phyloP scores from a whole-genome alignment of 345 rosid genomes.

The Garcia nutans region DNA sequence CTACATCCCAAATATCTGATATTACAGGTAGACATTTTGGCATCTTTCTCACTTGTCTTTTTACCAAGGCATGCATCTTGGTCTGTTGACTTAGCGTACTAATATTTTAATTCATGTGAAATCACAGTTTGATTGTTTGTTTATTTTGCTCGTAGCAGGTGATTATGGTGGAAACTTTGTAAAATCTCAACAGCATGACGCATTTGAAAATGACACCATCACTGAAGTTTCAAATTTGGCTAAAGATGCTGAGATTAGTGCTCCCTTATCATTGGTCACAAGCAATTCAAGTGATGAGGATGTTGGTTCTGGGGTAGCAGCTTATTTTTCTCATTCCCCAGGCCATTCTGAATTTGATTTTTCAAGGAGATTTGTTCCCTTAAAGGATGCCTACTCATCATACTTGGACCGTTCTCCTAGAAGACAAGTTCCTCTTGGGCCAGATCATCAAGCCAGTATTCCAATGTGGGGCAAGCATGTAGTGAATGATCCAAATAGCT shows the following conservation, averaged over 20 bases:
- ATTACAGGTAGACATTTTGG: neutral
- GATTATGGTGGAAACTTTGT: conserved; percentile 26
- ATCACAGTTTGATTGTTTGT: neutral
- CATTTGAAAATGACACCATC: conserved; percentile 26
- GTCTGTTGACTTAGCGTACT: neutral
- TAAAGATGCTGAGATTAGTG: conserved; percentile 2
- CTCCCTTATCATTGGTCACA: conserved; percentile 28
- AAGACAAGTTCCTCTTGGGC: conserved; percentile 29
- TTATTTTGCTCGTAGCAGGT: conserved; percentile 14
- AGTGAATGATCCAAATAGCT: conserved; percentile 13
- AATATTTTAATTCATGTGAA: neutral
- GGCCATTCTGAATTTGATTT: conserved; percentile 31
- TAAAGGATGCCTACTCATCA: neutral
- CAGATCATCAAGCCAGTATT: conserved; percentile 28
- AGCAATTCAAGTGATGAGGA: conserved; percentile 38
- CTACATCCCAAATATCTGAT: neutral
- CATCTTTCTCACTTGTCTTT: neutral
- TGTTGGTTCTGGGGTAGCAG: conserved; percentile 17
- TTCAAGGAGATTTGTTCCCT: conserved; percentile 21
- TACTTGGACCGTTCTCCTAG: conserved; percentile 14
- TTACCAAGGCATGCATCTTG: neutral
- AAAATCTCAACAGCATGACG: conserved; percentile 27
- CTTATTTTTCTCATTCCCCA: conserved; percentile 30
- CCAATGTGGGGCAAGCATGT: conserved; percentile 17
- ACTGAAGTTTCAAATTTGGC: conserved; percentile 25